These are phyloP conservation scores for Ceratobasidium sp. DNA, from an alignment of 1,284 basidiomycete genomes.

Conservation along the genomic window DNA sequence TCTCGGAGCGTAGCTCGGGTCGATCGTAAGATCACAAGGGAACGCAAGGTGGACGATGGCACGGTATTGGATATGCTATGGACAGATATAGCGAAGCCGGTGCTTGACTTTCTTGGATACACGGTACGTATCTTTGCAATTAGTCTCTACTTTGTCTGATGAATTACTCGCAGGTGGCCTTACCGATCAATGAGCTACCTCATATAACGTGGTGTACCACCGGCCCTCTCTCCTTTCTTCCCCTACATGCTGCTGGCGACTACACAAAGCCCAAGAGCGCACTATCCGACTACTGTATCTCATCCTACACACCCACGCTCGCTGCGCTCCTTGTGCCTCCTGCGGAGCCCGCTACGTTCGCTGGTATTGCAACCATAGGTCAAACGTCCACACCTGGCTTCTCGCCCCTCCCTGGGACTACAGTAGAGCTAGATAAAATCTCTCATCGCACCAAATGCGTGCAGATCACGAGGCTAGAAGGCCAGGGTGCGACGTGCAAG, in stretches of 20 bases:
- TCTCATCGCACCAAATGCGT: neutral
- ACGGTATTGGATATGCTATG: neutral
- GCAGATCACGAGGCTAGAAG: neutral
- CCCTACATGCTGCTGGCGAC: constrained; percentile 13
- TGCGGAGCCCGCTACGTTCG: neutral
- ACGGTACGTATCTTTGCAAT: neutral
- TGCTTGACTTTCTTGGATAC: constrained; percentile 7
- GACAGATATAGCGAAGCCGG: neutral
- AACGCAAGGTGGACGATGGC: neutral
- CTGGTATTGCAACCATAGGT: neutral
- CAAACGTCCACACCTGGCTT: neutral
- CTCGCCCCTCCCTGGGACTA: neutral
- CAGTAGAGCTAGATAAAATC: neutral
- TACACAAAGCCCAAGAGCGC: neutral
- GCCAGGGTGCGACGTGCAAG: neutral
- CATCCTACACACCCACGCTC: constrained; percentile 15
- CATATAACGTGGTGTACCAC: constrained; percentile 26
- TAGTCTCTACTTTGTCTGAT: neutral
- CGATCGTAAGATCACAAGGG: neutral
- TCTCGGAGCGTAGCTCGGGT: too few species aligned
- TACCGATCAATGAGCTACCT: neutral
- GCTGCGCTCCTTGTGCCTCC: neutral
- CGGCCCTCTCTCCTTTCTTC: constrained; percentile 4
- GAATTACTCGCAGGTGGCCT: neutral
- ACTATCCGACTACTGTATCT: neutral